These are phyloP conservation scores for Leishmania tropica DNA, from an alignment of 208 protist genomes.

Conservation along the genomic window DNA sequence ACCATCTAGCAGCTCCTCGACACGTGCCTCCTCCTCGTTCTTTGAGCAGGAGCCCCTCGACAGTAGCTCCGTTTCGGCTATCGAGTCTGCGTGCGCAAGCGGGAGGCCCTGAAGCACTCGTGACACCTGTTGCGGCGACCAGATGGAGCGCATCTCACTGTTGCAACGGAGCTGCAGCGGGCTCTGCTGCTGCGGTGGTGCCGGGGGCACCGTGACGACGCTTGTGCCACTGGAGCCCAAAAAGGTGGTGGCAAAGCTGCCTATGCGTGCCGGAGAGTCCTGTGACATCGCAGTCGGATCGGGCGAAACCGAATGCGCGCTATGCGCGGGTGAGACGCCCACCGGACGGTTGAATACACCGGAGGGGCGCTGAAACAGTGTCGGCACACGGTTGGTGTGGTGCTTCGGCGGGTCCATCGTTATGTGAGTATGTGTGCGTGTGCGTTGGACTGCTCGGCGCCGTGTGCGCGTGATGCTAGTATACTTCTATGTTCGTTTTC, in stretches of 20 bases:
- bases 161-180: not conserved
- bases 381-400: not conserved
- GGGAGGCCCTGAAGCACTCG: not conserved
- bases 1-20: constrained; percentile 14
- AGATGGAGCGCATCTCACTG: constrained; percentile 1
- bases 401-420: not conserved
- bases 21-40: constrained; percentile 18
- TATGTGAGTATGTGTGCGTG: not conserved
- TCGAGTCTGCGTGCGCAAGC: not conserved
- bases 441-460: not conserved
- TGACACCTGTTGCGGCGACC: not conserved
- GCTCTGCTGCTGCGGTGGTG: not conserved
- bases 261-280: constrained; percentile 4
- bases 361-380: not conserved
- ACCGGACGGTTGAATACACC: not conserved
- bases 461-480: not conserved
- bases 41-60: constrained; percentile 15
- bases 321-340: not conserved
- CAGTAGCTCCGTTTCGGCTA: constrained; percentile 4
- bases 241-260: not conserved
- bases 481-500: not conserved
- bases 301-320: not conserved
- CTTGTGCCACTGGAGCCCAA: not conserved
- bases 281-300: not conserved
- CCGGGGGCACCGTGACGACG: constrained; percentile 2